These are phyloP conservation scores for Colletotrichum endophyticum DNA, from an alignment of 2,329 filamentous ascomycete species.

Conservation along the genomic window DNA sequence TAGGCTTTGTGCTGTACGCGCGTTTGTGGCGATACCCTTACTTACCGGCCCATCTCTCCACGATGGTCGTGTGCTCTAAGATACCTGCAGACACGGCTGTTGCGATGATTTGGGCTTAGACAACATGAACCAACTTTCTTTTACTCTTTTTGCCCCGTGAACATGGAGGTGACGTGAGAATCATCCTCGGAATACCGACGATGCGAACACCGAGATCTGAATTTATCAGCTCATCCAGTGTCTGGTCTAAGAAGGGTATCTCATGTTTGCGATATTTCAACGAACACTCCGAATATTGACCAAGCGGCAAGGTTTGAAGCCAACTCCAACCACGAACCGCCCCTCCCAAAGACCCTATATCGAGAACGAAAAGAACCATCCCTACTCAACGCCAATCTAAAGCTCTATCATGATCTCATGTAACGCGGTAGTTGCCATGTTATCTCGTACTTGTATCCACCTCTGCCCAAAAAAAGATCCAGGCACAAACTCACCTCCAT, in stretches of 20 bases:
- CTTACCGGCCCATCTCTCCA: background rate
- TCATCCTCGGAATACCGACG: background rate
- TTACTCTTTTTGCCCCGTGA: background rate
- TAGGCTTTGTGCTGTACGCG: background rate
- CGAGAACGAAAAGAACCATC: background rate
- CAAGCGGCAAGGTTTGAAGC: background rate
- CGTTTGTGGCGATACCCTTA: background rate
- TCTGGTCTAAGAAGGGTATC: background rate
- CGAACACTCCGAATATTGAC: background rate
- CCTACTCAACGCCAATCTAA: background rate
- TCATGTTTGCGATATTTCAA: background rate
- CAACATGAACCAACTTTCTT: slow-evolving; percentile 7
- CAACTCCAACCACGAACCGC: background rate
- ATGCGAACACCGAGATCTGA: background rate
- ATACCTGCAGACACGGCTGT: background rate
- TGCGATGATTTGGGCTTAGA: background rate
- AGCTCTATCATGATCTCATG: background rate
- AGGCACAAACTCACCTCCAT: background rate
- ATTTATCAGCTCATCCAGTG: background rate
- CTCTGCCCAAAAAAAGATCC: background rate
- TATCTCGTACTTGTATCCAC: background rate
- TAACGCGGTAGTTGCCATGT: background rate
- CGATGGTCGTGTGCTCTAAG: background rate
- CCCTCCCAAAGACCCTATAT: background rate
- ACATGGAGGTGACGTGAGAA: background rate